Base-by-base conservation (phyloP, 2,329 filamentous ascomycete species). In the Pseudogymnoascus sp. region DNA sequence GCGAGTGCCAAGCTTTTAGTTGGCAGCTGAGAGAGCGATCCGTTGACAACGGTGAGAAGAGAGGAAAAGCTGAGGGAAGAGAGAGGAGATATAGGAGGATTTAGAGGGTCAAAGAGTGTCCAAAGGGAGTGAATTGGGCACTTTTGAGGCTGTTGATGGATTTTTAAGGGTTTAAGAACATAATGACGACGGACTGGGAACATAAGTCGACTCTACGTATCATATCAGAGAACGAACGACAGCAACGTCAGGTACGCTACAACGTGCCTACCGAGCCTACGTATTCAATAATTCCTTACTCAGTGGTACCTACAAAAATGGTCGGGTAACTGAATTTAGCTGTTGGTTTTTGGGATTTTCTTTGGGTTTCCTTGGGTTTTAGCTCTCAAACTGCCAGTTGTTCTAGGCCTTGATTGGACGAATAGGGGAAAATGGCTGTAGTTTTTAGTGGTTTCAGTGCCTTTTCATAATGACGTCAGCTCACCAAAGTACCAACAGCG, bases 291-390 rank as follows among this genome's bases (percentile, higher is more conserved):
- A 21, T 51, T 44, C 8, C 25, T 48, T 48, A 15, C 42, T 13
- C 42, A 29, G n/a, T 27, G 42, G 42, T 48, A 51, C 44, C 17
- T 21, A 21, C 21, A 21, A 21, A 21, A 21, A 21, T 21, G 48
- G 44, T 55, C 44, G 48, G 48, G 48, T 55, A 55, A 55, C 48
- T 55, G 29, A 55, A 33, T 33, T 55, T 55, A 55, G 44, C 44
- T 55, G 44, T 55, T 25, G 7, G 15, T 29, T 51, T n/a, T 27
- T 27, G 21, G 8, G 9, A 12, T 29, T 21, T 21, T 21, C 21
- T 21, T 21, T 21, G 21, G 21, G 21, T 21, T 21, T 21, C 21
- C 21, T 21, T 21, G 21, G 21, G 21, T 3, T 21, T 51, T 51
- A 55, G 44, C 44, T 33, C 27, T 33, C 29, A 55, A 10, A 55